Conservation (phyloP, 805 yeast species). For the Saturnispora besseyi region DNA sequence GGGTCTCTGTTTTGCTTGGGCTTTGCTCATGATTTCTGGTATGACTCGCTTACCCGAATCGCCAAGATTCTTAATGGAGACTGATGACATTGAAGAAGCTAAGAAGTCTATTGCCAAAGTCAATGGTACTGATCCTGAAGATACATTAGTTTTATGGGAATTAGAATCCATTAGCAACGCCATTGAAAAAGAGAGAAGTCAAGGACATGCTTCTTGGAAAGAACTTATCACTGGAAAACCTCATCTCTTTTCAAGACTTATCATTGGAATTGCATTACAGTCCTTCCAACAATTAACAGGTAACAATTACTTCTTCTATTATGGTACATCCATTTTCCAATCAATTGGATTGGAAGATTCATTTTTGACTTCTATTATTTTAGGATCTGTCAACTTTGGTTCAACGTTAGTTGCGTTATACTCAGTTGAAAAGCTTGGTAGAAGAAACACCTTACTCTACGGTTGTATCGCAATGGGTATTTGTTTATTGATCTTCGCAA, state of each 20-base stretch:
- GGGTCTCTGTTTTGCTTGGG: constrained; percentile 84
- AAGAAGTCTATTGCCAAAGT: constrained; percentile 45
- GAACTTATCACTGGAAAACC: constrained; percentile 62
- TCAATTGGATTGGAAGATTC: constrained; percentile 83
- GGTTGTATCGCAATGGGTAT: constrained; percentile 46
- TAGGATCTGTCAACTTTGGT: constrained; percentile 89
- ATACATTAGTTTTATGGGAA: constrained; percentile 50
- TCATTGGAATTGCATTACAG: constrained; percentile 82
- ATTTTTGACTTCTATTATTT: constrained; percentile 86
- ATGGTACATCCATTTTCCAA: constrained; percentile 84
- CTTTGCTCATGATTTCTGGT: constrained; percentile 63
- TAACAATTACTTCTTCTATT: constrained; percentile 93
- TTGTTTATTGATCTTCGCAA: constrained; percentile 50
- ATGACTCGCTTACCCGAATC: constrained; percentile 90
- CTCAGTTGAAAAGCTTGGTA: constrained; percentile 79
- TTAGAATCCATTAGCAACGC: constrained; percentile 28
- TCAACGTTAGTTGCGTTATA: constrained; percentile 80
- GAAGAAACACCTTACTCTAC: constrained; percentile 51
- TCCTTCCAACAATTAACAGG: constrained; percentile 97
- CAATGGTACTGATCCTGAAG: constrained; percentile 52
- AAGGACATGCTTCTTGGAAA: constrained; percentile 54
- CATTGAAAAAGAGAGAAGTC: constrained; percentile 44
- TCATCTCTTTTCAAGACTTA: constrained; percentile 67
- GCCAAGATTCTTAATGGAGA: constrained; percentile 78
- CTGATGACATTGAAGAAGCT: constrained; percentile 58